These are phyloP conservation scores for Emergomyces africanus DNA, from an alignment of 2,329 filamentous ascomycete species.

Conservation along the genomic window DNA sequence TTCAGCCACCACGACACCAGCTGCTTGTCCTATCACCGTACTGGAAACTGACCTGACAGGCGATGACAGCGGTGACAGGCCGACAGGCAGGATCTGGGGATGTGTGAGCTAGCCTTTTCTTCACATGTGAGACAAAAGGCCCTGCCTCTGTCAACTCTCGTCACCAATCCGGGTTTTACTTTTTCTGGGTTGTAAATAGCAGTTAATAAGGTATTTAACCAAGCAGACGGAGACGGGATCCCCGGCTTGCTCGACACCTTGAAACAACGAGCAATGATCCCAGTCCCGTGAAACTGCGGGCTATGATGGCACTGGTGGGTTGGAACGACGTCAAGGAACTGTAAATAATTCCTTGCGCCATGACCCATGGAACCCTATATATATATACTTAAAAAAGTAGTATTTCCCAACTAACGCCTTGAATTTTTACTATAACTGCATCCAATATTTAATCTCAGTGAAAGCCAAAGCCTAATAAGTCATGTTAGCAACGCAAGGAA, in stretches of 20 bases:
- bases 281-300: background rate
- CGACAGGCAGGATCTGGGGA: background rate
- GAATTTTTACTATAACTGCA: background rate
- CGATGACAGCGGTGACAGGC: background rate
- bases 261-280: background rate
- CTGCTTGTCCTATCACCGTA: background rate
- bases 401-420: no score
- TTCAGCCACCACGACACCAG: background rate
- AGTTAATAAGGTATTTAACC: no score
- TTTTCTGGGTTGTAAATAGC: no score
- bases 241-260: background rate
- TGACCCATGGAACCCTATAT: background rate
- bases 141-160: background rate
- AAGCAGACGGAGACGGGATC: background rate
- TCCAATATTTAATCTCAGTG: background rate
- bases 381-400: background rate
- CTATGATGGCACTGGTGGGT: background rate
- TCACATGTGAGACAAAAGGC: background rate
- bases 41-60: background rate
- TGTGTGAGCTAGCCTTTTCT: background rate
- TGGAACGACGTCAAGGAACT: background rate
- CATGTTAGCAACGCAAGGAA: background rate
- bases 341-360: background rate
- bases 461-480: background rate
- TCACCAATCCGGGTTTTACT: background rate